Evolutionary conservation across 768 basidiomycete genomes (phyloP).

Genomic region (Boletus edulis): DNA sequence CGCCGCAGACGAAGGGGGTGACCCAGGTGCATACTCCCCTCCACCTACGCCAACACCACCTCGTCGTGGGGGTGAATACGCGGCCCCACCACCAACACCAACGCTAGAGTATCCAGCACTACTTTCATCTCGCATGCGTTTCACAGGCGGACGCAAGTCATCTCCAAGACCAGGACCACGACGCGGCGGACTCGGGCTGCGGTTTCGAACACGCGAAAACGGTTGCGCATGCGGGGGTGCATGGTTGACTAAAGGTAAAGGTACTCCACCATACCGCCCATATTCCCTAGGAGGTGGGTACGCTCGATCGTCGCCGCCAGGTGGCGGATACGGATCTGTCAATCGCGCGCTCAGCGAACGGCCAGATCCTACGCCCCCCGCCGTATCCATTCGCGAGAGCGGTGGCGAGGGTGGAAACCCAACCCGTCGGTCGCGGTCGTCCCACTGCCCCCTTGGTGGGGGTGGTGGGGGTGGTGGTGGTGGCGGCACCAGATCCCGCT

Average conservation of each 20-base stretch:
- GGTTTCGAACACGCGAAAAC: conserved; percentile 42
- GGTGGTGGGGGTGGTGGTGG: conserved; percentile 9
- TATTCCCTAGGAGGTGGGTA: conserved; percentile 27
- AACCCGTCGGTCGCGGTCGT: conserved; percentile 38
- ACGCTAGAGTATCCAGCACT: conserved; percentile 20
- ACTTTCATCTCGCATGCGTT: conserved; percentile 44
- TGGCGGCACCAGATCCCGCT: conserved; percentile 14
- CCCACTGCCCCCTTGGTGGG: conserved; percentile 35
- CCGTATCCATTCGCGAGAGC: conserved; percentile 15
- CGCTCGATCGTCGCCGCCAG: conserved; percentile 23
- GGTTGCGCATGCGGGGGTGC: not conserved
- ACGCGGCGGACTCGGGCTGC: conserved; percentile 43
- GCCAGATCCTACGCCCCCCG: conserved; percentile 3
- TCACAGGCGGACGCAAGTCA: conserved; percentile 44
- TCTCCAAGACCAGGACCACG: conserved; percentile 30
- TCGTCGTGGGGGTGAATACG: conserved; percentile 34
- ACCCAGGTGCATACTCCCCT: conserved; percentile 23
- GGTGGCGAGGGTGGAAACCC: conserved; percentile 24
- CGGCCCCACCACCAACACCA: not conserved
- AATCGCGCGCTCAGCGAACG: conserved; percentile 30
- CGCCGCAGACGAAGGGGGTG: conserved; percentile 19
- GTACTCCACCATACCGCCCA: conserved; percentile 19
- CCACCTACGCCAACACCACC: not conserved
- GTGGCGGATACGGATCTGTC: conserved; percentile 25
- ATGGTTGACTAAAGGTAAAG: conserved; percentile 15